These are phyloP conservation scores for Isabelozyma gotoi DNA, from an alignment of 805 yeast species.

Conservation along the genomic window DNA sequence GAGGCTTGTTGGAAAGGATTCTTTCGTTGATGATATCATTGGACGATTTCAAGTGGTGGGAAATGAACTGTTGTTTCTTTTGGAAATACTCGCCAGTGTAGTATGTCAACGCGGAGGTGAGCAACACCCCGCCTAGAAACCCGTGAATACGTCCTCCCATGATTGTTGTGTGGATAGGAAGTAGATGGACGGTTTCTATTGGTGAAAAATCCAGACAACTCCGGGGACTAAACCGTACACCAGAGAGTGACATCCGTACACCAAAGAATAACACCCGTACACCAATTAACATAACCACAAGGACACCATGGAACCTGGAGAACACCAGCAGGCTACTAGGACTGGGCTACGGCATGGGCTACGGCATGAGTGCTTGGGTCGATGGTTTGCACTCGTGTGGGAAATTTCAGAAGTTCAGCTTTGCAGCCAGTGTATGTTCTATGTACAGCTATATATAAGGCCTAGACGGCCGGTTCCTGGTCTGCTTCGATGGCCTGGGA, in stretches of 20 bases:
- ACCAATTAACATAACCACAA: no score
- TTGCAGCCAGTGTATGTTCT: not conserved
- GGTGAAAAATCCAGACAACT: not conserved
- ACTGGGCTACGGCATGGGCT: no score
- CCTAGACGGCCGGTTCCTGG: constrained; percentile 1
- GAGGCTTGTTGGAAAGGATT: constrained; percentile 49
- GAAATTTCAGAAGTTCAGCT: not conserved
- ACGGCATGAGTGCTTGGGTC: no score
- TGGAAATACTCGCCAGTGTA: constrained; percentile 58
- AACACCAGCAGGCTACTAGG: no score
- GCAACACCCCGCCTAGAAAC: constrained; percentile 52
- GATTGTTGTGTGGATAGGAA: constrained; percentile 1
- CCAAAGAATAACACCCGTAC: no score
- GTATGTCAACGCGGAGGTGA: constrained; percentile 62
- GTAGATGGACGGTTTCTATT: not conserved
- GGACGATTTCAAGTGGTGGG: constrained; percentile 48
- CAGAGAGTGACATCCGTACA: no score
- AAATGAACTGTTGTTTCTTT: constrained; percentile 45
- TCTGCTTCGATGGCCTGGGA: constrained; percentile 12
- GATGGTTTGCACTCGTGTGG: no score
- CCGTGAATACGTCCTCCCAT: constrained; percentile 48
- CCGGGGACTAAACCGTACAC: no score
- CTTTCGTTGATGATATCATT: constrained; percentile 51
- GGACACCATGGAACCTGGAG: no score
- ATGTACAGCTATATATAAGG: constrained; percentile 1